Conservation (phyloP, 495 filamentous ascomycete genomes). For the Ascodesmis nigricans region DNA sequence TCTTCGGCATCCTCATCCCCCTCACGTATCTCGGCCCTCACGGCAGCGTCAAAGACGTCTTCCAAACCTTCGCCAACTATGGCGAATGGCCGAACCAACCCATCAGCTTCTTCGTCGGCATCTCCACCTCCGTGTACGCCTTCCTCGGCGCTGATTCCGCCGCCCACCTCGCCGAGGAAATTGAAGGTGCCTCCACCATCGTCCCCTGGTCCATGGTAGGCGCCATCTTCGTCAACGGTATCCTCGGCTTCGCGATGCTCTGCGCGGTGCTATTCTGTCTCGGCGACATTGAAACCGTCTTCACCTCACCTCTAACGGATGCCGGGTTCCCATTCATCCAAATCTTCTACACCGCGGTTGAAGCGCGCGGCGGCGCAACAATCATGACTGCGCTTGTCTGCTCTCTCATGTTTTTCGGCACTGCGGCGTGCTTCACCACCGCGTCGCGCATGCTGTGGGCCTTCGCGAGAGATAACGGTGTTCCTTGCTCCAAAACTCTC, state of each 20-base stretch:
- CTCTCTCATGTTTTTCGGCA: conserved; percentile 20
- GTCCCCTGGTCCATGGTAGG: conserved; percentile 28
- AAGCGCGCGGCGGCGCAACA: conserved; percentile 22
- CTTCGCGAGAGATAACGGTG: conserved; percentile 30
- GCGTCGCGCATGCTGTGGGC: conserved; percentile 33
- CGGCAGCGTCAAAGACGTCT: conserved; percentile 24
- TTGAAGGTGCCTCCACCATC: conserved; percentile 23
- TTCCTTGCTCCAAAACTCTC: conserved; percentile 26
- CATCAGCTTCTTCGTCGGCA: conserved; percentile 28
- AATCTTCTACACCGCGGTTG: conserved; percentile 23
- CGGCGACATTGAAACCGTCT: conserved; percentile 23
- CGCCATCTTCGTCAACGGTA: conserved; percentile 27
- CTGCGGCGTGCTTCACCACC: conserved; percentile 25
- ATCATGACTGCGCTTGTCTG: conserved; percentile 23
- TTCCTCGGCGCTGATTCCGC: conserved; percentile 11
- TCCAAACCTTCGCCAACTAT: conserved; percentile 26
- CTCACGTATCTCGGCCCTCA: conserved; percentile 20
- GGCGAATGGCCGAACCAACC: conserved; percentile 25
- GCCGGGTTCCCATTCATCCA: conserved; percentile 30
- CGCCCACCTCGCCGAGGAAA: conserved; percentile 25
- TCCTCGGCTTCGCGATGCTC: conserved; percentile 26
- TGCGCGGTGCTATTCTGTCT: conserved; percentile 28
- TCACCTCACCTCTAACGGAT: conserved; percentile 23
- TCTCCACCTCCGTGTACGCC: conserved; percentile 26
- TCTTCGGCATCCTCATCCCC: conserved; percentile 30